Percentiles rank a stretch among this genome's conserved stretches.
These are phyloP conservation scores for Metschnikowia hibisci DNA, from an alignment of 805 yeast species.

Conservation along the genomic window DNA sequence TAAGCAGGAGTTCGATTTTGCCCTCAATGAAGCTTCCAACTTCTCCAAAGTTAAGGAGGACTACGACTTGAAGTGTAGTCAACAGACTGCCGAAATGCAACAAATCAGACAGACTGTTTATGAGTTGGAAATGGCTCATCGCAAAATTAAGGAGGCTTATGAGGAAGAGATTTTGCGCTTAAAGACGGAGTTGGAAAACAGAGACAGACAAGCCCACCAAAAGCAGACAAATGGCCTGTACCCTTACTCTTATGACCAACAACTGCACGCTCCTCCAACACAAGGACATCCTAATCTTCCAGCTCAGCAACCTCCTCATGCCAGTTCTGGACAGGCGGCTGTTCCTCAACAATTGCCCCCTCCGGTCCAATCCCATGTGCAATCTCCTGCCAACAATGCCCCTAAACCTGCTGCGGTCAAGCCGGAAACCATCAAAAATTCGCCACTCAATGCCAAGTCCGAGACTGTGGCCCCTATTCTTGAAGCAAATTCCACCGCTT, in stretches of 20 bases:
- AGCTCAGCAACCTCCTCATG: conserved; percentile 8
- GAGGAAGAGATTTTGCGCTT: conserved; percentile 87
- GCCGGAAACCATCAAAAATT: conserved; percentile 5
- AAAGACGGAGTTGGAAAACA: conserved; percentile 78
- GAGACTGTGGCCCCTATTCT: conserved; percentile 13
- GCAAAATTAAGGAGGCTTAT: conserved; percentile 92
- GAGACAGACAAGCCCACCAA: conserved; percentile 56
- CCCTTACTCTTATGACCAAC: conserved; percentile 33
- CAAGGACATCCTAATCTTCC: conserved; percentile 22
- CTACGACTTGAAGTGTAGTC: conserved; percentile 82
- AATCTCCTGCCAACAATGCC: background rate
- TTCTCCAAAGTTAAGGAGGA: conserved; percentile 90
- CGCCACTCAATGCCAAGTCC: conserved; percentile 14
- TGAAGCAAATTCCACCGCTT: conserved; percentile 20
- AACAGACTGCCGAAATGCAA: conserved; percentile 89
- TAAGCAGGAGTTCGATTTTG: conserved; percentile 83
- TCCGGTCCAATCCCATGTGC: background rate
- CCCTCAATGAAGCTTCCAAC: conserved; percentile 78
- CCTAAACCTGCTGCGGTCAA: conserved; percentile 1
- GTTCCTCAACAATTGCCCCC: conserved; percentile 5
- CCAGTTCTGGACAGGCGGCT: background rate
- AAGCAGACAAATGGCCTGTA: conserved; percentile 40
- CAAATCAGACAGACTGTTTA: conserved; percentile 91
- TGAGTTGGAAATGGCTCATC: conserved; percentile 90
- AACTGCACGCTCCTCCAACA: conserved; percentile 18